phyloP scores from a whole-genome alignment of 2,329 filamentous ascomycete species.

The Fusarium mundagurra region DNA sequence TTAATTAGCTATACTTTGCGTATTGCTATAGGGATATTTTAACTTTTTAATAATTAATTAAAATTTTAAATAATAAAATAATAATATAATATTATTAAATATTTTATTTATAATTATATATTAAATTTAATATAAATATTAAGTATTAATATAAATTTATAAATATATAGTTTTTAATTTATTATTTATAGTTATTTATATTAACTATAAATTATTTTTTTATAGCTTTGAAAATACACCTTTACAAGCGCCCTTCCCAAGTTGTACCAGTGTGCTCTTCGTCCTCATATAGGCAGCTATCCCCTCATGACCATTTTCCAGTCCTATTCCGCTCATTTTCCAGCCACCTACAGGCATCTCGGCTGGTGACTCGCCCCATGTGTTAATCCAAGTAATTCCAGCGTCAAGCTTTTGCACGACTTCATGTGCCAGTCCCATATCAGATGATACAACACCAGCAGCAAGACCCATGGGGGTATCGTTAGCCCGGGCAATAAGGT shows the following conservation, averaged over 20 bases:
- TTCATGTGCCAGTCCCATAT: slow-evolving; percentile 77
- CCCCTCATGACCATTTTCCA: slow-evolving; percentile 85
- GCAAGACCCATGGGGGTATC: slow-evolving; percentile 81
- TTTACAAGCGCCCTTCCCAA: slow-evolving; percentile 71
- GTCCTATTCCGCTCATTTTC: slow-evolving; percentile 89
- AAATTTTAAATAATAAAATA: too few species aligned
- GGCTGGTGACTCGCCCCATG: slow-evolving; percentile 90
- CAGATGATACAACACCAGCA: slow-evolving; percentile 82
- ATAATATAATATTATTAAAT: too few species aligned
- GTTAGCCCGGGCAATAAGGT: slow-evolving; percentile 79
- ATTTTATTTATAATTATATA: too few species aligned
- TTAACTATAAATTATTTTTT: not conserved
- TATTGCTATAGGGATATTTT: too few species aligned
- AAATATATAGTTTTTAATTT: too few species aligned
- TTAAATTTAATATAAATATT: too few species aligned
- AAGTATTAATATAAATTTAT: too few species aligned
- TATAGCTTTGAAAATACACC: slow-evolving; percentile 77
- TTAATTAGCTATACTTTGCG: too few species aligned
- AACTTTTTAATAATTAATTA: too few species aligned
- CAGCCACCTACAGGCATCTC: slow-evolving; percentile 94
- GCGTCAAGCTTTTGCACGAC: slow-evolving; percentile 78
- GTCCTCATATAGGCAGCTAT: slow-evolving; percentile 86
- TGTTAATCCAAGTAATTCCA: slow-evolving; percentile 92
- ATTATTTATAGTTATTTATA: too few species aligned
- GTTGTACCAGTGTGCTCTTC: slow-evolving; percentile 88